Conservation (phyloP, 345 rosid species). For the Brassica rapa region DNA sequence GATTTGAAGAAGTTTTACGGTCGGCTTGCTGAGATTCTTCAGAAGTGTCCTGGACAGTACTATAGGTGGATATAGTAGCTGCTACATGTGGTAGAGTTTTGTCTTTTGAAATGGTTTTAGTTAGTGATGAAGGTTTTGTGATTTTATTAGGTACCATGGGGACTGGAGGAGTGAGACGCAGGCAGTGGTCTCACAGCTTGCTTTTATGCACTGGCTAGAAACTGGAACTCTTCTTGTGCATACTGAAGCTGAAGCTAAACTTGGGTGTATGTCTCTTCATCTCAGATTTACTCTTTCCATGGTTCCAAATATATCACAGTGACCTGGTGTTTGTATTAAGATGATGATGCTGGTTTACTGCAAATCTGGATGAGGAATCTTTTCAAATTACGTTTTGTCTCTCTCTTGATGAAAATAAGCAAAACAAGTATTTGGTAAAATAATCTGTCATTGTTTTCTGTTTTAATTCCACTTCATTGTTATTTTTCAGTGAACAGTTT, state of each 20-base stretch:
- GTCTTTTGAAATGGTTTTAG: slow-evolving; percentile 7
- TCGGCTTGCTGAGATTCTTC: slow-evolving; percentile 58
- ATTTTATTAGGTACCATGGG: slow-evolving; percentile 70
- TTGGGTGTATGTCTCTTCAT: slow-evolving; percentile 65
- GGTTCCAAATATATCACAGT: too few relatives aligned
- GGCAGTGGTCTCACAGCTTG: slow-evolving; percentile 77
- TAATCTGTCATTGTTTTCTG: not conserved
- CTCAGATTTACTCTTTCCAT: slow-evolving; percentile 3
- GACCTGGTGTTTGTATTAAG: too few relatives aligned
- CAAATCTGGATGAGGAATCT: not conserved
- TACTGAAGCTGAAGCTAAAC: slow-evolving; percentile 68
- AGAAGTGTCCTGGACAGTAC: slow-evolving; percentile 71
- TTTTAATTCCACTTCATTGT: slow-evolving; percentile 1
- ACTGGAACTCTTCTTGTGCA: slow-evolving; percentile 77
- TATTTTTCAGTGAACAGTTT: slow-evolving; percentile 63
- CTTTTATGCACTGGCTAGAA: slow-evolving; percentile 92
- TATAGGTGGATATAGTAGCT: slow-evolving; percentile 53
- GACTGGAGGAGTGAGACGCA: slow-evolving; percentile 97
- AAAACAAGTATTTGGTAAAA: slow-evolving; percentile 8
- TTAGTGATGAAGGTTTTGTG: slow-evolving; percentile 7
- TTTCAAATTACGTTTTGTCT: not conserved
- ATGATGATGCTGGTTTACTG: not conserved
- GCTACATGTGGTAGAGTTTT: not conserved
- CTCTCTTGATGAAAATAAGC: not conserved
- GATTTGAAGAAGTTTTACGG: slow-evolving; percentile 59